Conservation (phyloP, 2,329 filamentous ascomycete species). For the Cladophialophora immunda region DNA sequence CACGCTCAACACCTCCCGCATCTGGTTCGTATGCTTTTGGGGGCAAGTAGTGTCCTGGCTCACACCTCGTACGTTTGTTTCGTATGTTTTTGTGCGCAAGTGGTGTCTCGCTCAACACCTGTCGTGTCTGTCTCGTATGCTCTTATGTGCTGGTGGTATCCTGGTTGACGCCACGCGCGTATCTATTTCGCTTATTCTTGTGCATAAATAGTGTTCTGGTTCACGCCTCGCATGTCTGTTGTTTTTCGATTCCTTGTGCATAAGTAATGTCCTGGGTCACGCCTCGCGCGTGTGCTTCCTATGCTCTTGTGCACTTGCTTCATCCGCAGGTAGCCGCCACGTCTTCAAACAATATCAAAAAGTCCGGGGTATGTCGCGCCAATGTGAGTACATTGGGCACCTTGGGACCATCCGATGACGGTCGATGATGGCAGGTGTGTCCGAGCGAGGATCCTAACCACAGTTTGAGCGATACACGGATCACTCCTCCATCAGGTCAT, state of each 20-base stretch:
- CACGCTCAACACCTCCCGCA: not conserved
- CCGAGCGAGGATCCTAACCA: not conserved
- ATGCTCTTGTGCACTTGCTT: not conserved
- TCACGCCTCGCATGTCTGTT: not conserved
- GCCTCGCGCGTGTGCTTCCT: not conserved
- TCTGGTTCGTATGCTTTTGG: too few species aligned
- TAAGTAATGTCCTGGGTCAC: not conserved
- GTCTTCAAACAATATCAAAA: not conserved
- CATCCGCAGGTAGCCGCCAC: not conserved
- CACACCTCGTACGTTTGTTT: not conserved
- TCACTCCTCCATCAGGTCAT: slow-evolving; percentile 20
- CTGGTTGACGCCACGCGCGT: not conserved
- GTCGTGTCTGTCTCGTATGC: not conserved
- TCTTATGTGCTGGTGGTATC: not conserved
- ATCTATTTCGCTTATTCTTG: too few species aligned
- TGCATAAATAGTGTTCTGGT: not conserved
- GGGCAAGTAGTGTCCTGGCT: not conserved
- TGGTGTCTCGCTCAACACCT: too few species aligned
- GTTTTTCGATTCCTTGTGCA: not conserved
- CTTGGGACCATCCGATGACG: not conserved
- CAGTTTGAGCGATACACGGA: not conserved
- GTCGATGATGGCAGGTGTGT: not conserved
- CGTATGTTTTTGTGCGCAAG: not conserved
- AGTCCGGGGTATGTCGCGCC: not conserved
- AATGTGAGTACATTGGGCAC: not conserved